Evolutionary conservation across 345 rosid genomes (phyloP), one percentile per base, ranked within the genome.

Genomic region (Eucalyptus microcorys): DNA sequence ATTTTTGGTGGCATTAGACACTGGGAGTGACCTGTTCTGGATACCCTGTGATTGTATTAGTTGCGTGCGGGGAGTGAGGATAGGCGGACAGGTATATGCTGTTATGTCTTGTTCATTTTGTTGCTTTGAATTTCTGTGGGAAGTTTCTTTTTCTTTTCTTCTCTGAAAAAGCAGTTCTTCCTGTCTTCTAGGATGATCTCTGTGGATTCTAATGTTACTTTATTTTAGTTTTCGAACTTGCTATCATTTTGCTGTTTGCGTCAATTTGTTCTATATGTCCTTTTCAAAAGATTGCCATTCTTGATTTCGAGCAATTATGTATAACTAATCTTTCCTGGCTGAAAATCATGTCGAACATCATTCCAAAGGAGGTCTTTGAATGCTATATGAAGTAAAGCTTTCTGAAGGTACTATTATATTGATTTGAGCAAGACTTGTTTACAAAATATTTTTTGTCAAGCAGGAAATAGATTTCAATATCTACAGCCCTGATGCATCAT

Each of bases 1-100:
- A 48, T 98, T 91, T 92, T 86, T 96, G 87, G 99, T 96, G 87
- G 99, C 99, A 47, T 85, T 97, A 55, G 99, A 97, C 89, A 97
- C 98, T 24, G 99, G 99, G 48, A 96, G 99, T 90, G 96, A 96
- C 90, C 93, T 95, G 91, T 96, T 98, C 90, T 98, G 99, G 99
- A 89, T 97, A 88, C 99, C 99, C 21, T 97, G 99, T 66, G 96
- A 97, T 88, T 97, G 99, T 87, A 48, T 52, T 48, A 92, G 89
- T 71, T 97, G 99, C 88, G 94, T 96, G 10, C 93, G 10, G 45
- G 92, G 92, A 49, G 47, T 97, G 90, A 85, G 53, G 87, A 10
- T 90, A 9, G 43, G 47, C 4, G 94, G 95, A 88, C 16, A 89
- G 93, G 98, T 96, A 91, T 61, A 86, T 66, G 32, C 49, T 43